Percentiles rank a stretch among this genome's conserved stretches.
These are phyloP conservation scores for Paramyrothecium sp. DNA, from an alignment of 2,329 filamentous ascomycete genomes.

Conservation along the genomic window DNA sequence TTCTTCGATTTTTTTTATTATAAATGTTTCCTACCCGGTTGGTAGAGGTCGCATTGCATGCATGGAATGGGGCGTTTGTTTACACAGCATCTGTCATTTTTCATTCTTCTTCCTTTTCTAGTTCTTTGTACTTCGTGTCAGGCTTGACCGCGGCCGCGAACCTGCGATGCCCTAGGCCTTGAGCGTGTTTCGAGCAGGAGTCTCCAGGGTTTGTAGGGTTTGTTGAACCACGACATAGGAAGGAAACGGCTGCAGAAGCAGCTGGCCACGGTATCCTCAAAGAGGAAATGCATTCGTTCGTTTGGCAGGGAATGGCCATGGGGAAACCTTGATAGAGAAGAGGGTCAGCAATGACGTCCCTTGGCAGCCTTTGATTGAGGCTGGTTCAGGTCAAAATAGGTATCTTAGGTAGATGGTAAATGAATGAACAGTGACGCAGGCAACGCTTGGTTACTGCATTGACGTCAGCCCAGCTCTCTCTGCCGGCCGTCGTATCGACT, in stretches of 20 bases:
- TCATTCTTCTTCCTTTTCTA: neutral
- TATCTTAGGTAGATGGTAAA: neutral
- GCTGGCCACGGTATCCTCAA: neutral
- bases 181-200: neutral
- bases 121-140: neutral
- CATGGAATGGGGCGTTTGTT: conserved; percentile 11
- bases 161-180: neutral
- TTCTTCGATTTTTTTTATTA: conserved; percentile 5
- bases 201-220: neutral
- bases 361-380: neutral
- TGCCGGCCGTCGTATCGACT: too few relatives aligned
- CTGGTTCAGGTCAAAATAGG: neutral
- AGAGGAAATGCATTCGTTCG: neutral
- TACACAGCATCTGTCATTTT: neutral
- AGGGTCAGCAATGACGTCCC: neutral
- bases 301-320: neutral
- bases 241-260: neutral
- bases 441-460: neutral
- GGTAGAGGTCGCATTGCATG: conserved; percentile 11
- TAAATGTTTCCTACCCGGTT: neutral
- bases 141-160: too few relatives aligned
- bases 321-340: neutral
- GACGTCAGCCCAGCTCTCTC: too few relatives aligned
- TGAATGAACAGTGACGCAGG: neutral
- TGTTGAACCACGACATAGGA: neutral